Evolutionary conservation across 1,284 basidiomycete species (phyloP), one percentile per base, ranked within the genome.

Genomic region (Ustilago cynodontis): DNA sequence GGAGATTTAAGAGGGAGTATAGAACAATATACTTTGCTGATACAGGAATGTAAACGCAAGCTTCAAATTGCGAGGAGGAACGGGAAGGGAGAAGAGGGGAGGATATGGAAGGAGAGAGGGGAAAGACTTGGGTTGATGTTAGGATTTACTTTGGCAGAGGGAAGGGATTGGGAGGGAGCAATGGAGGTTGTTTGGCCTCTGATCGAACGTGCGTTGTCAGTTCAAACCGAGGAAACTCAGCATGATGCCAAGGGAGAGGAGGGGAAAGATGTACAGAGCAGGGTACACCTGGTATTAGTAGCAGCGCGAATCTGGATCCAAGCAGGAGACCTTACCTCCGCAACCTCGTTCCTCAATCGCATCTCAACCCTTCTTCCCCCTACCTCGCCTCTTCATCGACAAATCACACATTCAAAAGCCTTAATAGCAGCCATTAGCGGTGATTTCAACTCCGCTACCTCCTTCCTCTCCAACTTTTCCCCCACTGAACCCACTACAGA

Each of bases 51-150:
- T 24, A 71, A 63, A 41, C 18, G n/a, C 16, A 28, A n/a, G 10
- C 18, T 28, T n/a, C 24, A 45, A 28, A 3, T 7, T 13, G 31
- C 28, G 20, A 26, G 39, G 29, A 33, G n/a, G 28, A 18, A 9
- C 20, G 39, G 22, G 8, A 11, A 18, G 3, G 9, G 11, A 8
- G 24, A 49, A 8, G 35, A 20, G 20, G 54, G 13, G 18, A 11
- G n/a, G 29, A 10, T 56, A 24, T 79, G 77, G 77, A 66, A 45
- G 20, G 37, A 33, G 0, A 22, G 77, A 22, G 72, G 57, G 11
- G 35, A 47, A 14, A 39, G 61, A 13, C 13, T 79, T 10, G 70
- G 65, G 18, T 11, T 71, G 14, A 60, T 76, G 65, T 22, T 70
- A 13, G 67, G 65, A 2, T 64, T 59, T 10, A 50, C 70, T 1